Evolutionary conservation across 495 filamentous ascomycete species (phyloP).

Genomic region (Hyaloscypha bicolor): DNA sequence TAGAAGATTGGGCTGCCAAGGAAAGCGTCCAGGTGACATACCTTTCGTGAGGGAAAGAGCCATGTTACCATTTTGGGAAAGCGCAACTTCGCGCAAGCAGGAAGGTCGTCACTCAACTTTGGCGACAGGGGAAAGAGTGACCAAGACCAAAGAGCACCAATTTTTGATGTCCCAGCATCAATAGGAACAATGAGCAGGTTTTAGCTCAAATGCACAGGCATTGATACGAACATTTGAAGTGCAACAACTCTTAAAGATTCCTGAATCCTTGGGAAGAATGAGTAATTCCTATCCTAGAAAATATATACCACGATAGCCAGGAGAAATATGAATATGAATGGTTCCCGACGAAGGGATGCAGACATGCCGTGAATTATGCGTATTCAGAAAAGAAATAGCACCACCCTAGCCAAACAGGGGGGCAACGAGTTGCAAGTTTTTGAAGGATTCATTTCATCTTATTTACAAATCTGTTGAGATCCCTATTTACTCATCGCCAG

Average conservation of each 20-base stretch:
- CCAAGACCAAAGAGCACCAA: not conserved
- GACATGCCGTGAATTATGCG: not conserved
- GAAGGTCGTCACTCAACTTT: not conserved
- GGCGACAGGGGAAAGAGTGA: not conserved
- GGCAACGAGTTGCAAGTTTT: not conserved
- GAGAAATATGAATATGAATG: not conserved
- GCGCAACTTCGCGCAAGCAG: not conserved
- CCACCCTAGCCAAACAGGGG: not conserved
- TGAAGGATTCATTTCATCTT: constrained; percentile 20
- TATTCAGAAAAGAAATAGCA: not conserved
- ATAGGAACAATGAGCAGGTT: too few species aligned
- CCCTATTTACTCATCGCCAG: constrained; percentile 21
- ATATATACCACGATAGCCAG: too few species aligned
- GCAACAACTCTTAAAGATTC: too few species aligned
- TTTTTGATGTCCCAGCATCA: not conserved
- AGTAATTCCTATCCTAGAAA: too few species aligned
- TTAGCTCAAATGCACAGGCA: too few species aligned
- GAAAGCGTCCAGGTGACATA: not conserved
- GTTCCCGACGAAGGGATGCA: not conserved
- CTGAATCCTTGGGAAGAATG: too few species aligned
- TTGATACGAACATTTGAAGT: too few species aligned
- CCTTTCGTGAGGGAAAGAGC: not conserved
- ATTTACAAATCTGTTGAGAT: constrained; percentile 25
- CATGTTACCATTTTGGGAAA: not conserved
- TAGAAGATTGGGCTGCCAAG: not conserved